A percentile compares a stretch with the other conserved stretches of the same genome.
These are phyloP conservation scores for Rhizophora apiculata DNA, from an alignment of 345 rosid genomes.

Conservation along the genomic window DNA sequence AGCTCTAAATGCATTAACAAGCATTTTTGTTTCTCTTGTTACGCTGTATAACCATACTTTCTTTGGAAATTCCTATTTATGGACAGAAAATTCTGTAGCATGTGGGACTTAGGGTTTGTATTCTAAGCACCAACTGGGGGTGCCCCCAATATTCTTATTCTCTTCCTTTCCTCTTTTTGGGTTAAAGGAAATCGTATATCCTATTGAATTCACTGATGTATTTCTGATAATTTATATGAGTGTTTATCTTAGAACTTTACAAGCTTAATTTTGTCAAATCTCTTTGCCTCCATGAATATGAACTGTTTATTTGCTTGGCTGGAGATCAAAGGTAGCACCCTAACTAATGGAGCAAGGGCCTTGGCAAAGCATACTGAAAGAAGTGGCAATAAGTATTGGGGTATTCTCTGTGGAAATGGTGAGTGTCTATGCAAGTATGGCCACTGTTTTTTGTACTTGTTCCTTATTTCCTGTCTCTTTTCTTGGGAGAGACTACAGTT, in stretches of 20 bases:
- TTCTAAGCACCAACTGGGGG: neutral
- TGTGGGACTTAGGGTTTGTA: neutral
- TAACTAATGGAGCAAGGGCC: constrained; percentile 80
- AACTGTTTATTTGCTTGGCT: constrained; percentile 17
- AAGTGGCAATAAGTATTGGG: constrained; percentile 58
- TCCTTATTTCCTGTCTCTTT: neutral
- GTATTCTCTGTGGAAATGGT: constrained; percentile 60
- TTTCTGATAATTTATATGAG: neutral
- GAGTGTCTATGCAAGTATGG: constrained; percentile 21
- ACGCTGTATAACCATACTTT: no score
- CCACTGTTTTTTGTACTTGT: constrained; percentile 1
- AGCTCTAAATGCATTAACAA: neutral
- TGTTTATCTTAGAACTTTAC: neutral
- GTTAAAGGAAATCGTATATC: neutral
- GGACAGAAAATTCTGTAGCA: neutral
- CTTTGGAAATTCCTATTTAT: no score
- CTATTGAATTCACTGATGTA: neutral
- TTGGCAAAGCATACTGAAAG: constrained; percentile 70
- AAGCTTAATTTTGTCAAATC: neutral
- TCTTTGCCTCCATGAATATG: constrained; percentile 7
- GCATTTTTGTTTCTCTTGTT: neutral
- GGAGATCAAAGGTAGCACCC: constrained; percentile 56
- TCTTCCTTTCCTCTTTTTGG: constrained; percentile 3
- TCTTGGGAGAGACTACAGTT: no score
- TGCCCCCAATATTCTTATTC: neutral